Conservation (phyloP, 1,139 yeast species). For the Yarrowia galli region DNA sequence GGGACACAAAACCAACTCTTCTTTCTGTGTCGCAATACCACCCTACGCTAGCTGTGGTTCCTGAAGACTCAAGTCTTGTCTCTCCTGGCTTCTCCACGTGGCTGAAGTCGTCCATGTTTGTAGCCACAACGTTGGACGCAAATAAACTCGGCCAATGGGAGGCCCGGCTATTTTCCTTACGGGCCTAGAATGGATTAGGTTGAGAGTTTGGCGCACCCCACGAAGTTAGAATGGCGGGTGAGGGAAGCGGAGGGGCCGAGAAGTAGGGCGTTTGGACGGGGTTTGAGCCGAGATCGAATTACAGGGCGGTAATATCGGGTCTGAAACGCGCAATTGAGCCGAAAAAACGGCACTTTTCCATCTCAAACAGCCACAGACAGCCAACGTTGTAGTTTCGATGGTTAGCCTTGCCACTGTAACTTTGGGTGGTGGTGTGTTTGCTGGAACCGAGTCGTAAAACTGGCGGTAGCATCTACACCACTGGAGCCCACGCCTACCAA, state of each 20-base stretch:
- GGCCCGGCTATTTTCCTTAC: not conserved
- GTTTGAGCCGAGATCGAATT: no score
- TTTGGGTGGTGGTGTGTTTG: not conserved
- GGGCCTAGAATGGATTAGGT: slow-evolving; percentile 34
- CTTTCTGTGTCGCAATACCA: not conserved
- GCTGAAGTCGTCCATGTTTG: not conserved
- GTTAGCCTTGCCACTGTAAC: slow-evolving; percentile 7
- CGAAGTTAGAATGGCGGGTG: slow-evolving; percentile 13
- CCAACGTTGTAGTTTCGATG: not conserved
- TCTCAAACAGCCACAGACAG: not conserved
- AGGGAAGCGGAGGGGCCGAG: not conserved
- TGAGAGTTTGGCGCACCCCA: slow-evolving; percentile 34
- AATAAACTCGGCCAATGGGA: slow-evolving; percentile 25
- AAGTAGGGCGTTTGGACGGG: not conserved
- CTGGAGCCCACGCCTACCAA: not conserved
- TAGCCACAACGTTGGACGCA: not conserved
- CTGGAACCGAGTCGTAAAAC: no score
- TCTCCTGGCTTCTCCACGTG: slow-evolving; percentile 8
- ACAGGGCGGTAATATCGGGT: no score
- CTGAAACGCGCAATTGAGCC: not conserved
- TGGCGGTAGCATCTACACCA: no score
- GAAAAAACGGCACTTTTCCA: not conserved
- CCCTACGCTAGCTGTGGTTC: not conserved
- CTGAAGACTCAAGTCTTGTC: not conserved
- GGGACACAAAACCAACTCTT: no score